These are phyloP conservation scores for Apiospora kogelbergensis DNA, from an alignment of 2,329 filamentous ascomycete species.

Conservation along the genomic window DNA sequence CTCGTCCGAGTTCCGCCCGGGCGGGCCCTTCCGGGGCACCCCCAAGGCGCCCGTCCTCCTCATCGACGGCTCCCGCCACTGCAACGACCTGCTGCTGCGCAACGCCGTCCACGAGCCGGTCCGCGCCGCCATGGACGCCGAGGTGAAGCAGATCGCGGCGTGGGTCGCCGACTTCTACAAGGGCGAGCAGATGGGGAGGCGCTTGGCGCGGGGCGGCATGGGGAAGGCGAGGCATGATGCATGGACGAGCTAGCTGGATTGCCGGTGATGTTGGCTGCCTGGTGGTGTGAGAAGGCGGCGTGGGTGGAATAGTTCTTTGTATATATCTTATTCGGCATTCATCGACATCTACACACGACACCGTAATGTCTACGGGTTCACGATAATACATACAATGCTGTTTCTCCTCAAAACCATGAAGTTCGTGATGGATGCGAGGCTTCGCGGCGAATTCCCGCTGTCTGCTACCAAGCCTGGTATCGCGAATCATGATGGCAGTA, in stretches of 20 bases:
- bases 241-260: neutral
- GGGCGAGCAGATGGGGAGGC: neutral
- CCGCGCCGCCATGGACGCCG: conserved; percentile 43
- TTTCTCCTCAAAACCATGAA: neutral
- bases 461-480: neutral
- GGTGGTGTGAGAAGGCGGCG: neutral
- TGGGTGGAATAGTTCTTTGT: neutral
- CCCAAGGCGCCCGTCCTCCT: conserved; percentile 49
- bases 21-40: conserved; percentile 51
- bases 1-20: conserved; percentile 51
- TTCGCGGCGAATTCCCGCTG: no score
- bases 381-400: neutral
- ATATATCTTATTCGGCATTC: neutral
- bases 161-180: conserved; percentile 53
- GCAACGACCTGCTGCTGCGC: conserved; percentile 48
- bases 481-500: neutral
- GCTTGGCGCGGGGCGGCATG: neutral
- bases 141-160: conserved; percentile 48
- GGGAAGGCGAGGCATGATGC: neutral
- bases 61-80: conserved; percentile 55
- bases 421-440: neutral
- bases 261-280: neutral
- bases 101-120: conserved; percentile 50
- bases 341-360: neutral
- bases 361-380: neutral